A percentile compares a stretch with the other conserved stretches of the same genome.
Evolutionary conservation across 169 alveolate species (phyloP).

Genomic region (Babesia bigemina): DNA sequence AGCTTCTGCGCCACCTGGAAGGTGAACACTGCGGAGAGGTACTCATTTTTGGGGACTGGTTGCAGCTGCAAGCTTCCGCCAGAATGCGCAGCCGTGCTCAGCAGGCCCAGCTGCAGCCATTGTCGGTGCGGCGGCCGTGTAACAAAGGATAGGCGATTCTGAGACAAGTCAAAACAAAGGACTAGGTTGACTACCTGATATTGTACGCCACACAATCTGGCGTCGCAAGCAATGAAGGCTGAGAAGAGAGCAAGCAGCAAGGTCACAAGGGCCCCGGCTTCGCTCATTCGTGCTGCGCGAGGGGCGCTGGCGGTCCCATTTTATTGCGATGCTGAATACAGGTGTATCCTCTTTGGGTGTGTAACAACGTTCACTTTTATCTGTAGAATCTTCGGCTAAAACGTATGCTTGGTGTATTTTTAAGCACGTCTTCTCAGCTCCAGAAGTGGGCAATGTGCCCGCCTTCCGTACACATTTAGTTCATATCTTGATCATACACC

Average conservation of each 20-base stretch:
- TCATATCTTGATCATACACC: not conserved
- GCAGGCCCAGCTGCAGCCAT: not conserved
- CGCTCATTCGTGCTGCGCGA: conserved; percentile 32
- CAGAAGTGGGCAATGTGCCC: too few relatives aligned
- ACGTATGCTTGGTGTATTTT: too few relatives aligned
- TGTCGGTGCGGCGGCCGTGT: not conserved
- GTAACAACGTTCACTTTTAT: not conserved
- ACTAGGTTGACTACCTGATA: too few relatives aligned
- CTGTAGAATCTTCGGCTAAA: not conserved
- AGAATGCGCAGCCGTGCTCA: not conserved
- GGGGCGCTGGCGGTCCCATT: conserved; percentile 18
- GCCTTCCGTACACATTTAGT: too few relatives aligned
- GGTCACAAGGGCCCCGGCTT: not conserved
- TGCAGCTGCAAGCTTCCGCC: not conserved
- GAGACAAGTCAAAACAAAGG: not conserved
- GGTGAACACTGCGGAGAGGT: conserved; percentile 46
- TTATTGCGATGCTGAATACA: not conserved
- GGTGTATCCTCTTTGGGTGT: not conserved
- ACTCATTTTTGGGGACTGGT: not conserved
- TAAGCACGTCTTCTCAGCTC: too few relatives aligned
- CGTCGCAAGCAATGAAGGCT: not conserved
- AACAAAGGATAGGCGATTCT: not conserved
- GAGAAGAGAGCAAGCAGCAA: not conserved
- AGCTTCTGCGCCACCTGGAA: conserved; percentile 69
- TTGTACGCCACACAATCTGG: too few relatives aligned